These are phyloP conservation scores for Elsinoe fawcettii DNA, from an alignment of 2,329 filamentous ascomycete species.

Conservation along the genomic window DNA sequence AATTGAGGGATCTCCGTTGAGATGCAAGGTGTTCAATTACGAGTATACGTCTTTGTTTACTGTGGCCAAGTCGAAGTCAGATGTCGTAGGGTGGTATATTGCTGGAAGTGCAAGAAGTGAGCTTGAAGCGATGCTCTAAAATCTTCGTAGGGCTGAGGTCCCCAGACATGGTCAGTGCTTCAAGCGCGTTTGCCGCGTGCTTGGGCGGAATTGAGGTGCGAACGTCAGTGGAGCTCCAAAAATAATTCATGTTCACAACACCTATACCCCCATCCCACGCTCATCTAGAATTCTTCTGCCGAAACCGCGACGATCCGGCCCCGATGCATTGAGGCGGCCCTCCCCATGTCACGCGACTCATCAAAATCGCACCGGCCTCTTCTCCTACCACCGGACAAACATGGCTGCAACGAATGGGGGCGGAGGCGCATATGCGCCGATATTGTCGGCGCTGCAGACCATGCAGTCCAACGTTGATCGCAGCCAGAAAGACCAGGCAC, in stretches of 20 bases:
- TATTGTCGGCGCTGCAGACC: slow-evolving; percentile 79
- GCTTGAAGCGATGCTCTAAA: not conserved
- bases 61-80: too few species aligned
- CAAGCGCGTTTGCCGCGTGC: not conserved
- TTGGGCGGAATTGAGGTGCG: slow-evolving; percentile 10
- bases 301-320: too few species aligned
- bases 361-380: not conserved
- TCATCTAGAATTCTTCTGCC: not conserved
- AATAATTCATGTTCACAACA: not conserved
- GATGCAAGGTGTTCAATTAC: too few species aligned
- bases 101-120: not conserved
- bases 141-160: slow-evolving; percentile 11
- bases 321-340: not conserved
- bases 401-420: slow-evolving; percentile 44
- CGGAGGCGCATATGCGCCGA: slow-evolving; percentile 69
- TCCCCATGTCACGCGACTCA: slow-evolving; percentile 3
- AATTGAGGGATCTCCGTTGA: too few species aligned
- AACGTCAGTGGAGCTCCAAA: slow-evolving; percentile 7
- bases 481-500: slow-evolving; percentile 78
- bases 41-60: too few species aligned
- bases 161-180: slow-evolving; percentile 3
- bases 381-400: slow-evolving; percentile 15
- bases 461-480: slow-evolving; percentile 80
- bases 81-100: too few species aligned
- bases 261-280: not conserved